phyloP scores from a whole-genome alignment of 768 basidiomycete species.

The Leucosporidium creatinivorum region DNA sequence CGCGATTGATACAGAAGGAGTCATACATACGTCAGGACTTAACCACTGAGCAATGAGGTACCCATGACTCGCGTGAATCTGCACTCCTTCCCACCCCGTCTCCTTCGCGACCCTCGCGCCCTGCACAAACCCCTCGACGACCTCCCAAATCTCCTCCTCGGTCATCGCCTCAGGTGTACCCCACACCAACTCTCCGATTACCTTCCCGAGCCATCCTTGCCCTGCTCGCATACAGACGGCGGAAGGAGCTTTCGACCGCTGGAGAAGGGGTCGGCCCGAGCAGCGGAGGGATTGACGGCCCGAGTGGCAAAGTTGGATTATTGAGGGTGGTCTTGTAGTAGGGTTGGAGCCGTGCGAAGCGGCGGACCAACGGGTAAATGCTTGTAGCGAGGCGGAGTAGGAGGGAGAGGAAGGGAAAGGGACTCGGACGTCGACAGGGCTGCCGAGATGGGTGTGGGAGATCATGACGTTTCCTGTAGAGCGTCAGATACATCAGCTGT shows the following conservation, averaged over 20 bases:
- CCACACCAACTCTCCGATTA: slow-evolving; percentile 52
- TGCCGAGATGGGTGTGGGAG: slow-evolving; percentile 51
- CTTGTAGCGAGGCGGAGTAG: slow-evolving; percentile 17
- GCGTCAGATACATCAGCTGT: neutral
- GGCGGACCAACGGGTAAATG: slow-evolving; percentile 3
- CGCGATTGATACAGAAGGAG: neutral
- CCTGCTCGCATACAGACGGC: slow-evolving; percentile 40
- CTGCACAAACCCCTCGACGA: slow-evolving; percentile 57
- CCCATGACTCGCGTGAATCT: slow-evolving; percentile 78
- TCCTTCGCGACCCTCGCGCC: slow-evolving; percentile 59
- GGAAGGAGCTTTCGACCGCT: slow-evolving; percentile 65
- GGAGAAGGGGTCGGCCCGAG: slow-evolving; percentile 58
- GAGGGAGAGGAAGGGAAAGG: slow-evolving; percentile 36
- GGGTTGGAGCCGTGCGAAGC: slow-evolving; percentile 8
- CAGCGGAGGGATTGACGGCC: slow-evolving; percentile 72
- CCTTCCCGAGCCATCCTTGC: slow-evolving; percentile 41
- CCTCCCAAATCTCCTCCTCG: slow-evolving; percentile 53
- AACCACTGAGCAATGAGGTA: slow-evolving; percentile 76
- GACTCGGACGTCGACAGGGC: slow-evolving; percentile 39
- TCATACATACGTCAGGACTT: slow-evolving; percentile 54
- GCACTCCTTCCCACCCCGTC: slow-evolving; percentile 76
- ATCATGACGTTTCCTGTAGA: slow-evolving; percentile 60
- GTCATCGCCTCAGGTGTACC: slow-evolving; percentile 60
- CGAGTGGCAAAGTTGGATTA: slow-evolving; percentile 75
- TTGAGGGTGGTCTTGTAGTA: slow-evolving; percentile 46